Evolutionary conservation across 768 basidiomycete genomes (phyloP), one percentile per base, ranked within the genome.

Genomic region (Amanita molliuscula): DNA sequence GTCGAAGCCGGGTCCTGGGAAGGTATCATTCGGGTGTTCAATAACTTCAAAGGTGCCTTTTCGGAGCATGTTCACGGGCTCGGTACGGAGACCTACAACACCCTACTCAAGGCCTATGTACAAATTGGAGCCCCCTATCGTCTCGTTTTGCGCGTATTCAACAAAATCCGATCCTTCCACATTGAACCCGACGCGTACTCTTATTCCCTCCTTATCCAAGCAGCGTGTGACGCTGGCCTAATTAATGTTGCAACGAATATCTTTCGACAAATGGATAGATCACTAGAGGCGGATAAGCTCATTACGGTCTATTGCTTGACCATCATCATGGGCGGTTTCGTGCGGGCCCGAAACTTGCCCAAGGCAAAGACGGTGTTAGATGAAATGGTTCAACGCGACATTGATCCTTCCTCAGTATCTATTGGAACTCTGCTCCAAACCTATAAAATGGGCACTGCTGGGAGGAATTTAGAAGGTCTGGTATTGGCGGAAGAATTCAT

Each of bases 41-140:
- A 84, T 55, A 79, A 76, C 55, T 66, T 89, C 40, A 62, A 65
- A 33, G 56, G 67, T 31, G 61, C 68, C 25, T 58, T 60, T 9
- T 44, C 56, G 23, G 26, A 43, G 48, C 64, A 67, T 48, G 60
- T 67, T 36, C 62, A 67, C 45, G 49, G 49, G 4, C 67, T 81
- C 34, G 68, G 75, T 36, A 73, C 84, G 59, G 74, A 79, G 44
- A 73, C 84, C 46, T 83, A 81, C 64, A 91, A 91, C 62, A 79
- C 79, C 21, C 72, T 96, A 21, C 67, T 95, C 56, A 89, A 88
- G 64, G 89, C 90, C 2, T 86, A 89, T 58, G 77, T 95, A 47
- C 69, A 84, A 42, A 76, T 88, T 31, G 89, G 86, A 21, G 79
- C 88, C 2, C 90, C 93, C 0, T 87, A 85, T 56, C 62, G 64